A percentile compares a stretch with the other conserved stretches of the same genome.
Evolutionary conservation across 176 grass and related monocot species (phyloP).

Genomic region (Eleusine indica): DNA sequence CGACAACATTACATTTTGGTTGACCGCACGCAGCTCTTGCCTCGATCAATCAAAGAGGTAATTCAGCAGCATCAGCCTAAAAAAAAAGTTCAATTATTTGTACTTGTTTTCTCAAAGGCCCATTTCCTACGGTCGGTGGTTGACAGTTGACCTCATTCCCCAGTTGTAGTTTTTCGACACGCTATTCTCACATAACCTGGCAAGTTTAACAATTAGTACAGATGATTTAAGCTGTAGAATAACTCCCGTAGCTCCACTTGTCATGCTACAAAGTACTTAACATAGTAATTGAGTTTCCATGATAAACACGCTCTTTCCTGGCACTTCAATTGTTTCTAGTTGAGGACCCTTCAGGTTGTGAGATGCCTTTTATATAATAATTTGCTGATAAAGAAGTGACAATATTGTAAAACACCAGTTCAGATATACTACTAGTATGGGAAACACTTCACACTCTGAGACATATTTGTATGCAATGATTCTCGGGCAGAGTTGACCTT

Average conservation of each 20-base stretch:
- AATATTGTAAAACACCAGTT: neutral
- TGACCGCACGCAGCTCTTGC: constrained; percentile 32
- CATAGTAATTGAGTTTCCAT: neutral
- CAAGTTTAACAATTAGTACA: neutral
- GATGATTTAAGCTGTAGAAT: neutral
- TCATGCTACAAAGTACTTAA: neutral
- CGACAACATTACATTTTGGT: constrained; percentile 33
- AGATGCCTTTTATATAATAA: neutral
- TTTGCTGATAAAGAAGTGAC: neutral
- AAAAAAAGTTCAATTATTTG: constrained; percentile 35
- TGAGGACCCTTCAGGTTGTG: neutral
- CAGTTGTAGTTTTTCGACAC: neutral
- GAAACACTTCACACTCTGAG: neutral
- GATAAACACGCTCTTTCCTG: neutral
- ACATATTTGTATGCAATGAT: constrained; percentile 37
- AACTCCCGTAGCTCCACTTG: neutral
- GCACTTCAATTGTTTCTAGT: neutral
- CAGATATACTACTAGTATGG: neutral
- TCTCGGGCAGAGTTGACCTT: constrained; percentile 42
- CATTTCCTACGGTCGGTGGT: constrained; percentile 34
- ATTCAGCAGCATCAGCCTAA: neutral
- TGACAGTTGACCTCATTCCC: constrained; percentile 36
- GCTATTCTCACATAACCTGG: neutral
- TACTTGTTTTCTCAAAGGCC: constrained; percentile 12
- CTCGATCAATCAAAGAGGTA: constrained; percentile 39